A percentile compares a stretch with the other conserved stretches of the same genome.
phyloP scores from a whole-genome alignment of 1,139 yeast species.

The Debaryomyces sp. region DNA sequence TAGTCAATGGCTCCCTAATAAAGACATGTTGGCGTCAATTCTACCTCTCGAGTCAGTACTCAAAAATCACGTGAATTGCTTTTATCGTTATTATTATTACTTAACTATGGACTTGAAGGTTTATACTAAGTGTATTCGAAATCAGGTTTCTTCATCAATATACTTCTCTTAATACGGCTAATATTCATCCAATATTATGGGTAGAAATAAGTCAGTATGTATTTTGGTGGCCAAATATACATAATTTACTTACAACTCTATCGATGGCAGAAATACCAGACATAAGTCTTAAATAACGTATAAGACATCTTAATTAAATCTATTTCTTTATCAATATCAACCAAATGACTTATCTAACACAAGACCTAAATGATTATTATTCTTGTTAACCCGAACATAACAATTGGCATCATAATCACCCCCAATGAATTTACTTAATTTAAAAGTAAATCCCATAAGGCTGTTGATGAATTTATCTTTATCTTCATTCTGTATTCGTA shows the following conservation, averaged over 20 bases:
- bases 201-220: neutral
- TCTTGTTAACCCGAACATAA: constrained; percentile 20
- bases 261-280: neutral
- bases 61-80: neutral
- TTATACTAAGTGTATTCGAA: no score
- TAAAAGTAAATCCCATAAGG: constrained; percentile 33
- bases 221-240: neutral
- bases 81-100: neutral
- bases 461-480: constrained; percentile 30
- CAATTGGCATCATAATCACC: constrained; percentile 26
- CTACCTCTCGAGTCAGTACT: neutral
- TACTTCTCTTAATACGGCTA: neutral
- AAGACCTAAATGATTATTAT: constrained; percentile 22
- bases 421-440: constrained; percentile 27
- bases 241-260: neutral
- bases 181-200: neutral
- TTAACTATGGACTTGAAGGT: neutral
- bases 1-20: neutral
- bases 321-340: neutral
- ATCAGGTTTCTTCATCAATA: neutral
- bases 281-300: neutral
- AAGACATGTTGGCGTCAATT: neutral
- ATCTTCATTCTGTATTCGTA: constrained; percentile 33
- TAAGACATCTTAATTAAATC: no score
- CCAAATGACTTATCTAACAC: constrained; percentile 11